A percentile compares a stretch with the other conserved stretches of the same genome.
Evolutionary conservation across 2,329 filamentous ascomycete genomes (phyloP).

Genomic region (Fonsecaea erecta): DNA sequence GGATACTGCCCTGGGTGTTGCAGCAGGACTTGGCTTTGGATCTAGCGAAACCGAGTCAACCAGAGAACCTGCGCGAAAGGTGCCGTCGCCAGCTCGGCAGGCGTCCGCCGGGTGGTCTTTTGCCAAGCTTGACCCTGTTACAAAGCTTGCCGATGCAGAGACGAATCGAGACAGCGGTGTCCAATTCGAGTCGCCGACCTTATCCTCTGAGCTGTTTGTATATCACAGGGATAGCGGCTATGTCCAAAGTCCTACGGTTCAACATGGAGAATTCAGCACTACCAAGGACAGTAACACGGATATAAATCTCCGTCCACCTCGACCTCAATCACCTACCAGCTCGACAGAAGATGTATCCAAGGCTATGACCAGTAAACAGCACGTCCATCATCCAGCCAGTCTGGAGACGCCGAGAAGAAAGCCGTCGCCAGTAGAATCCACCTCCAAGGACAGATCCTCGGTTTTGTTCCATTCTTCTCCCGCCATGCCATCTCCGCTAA

Average conservation of each 20-base stretch:
- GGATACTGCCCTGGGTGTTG: constrained; percentile 37
- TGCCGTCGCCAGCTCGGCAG: constrained; percentile 21
- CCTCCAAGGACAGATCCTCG: constrained; percentile 53
- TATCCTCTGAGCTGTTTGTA: constrained; percentile 37
- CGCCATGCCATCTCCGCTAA: constrained; percentile 35
- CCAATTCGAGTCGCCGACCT: constrained; percentile 51
- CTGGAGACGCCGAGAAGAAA: constrained; percentile 33
- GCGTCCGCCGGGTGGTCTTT: constrained; percentile 33
- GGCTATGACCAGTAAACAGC: constrained; percentile 2
- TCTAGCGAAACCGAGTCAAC: constrained; percentile 16
- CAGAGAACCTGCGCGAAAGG: constrained; percentile 12
- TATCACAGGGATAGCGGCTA: constrained; percentile 51
- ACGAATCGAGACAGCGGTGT: constrained; percentile 52
- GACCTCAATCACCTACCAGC: constrained; percentile 37
- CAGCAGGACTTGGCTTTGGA: constrained; percentile 36
- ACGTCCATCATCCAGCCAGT: constrained; percentile 7
- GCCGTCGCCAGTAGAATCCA: constrained; percentile 48
- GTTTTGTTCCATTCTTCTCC: constrained; percentile 53
- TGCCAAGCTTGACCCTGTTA: constrained; percentile 24
- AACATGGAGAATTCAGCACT: constrained; percentile 13
- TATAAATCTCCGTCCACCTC: constrained; percentile 27
- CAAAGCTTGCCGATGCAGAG: constrained; percentile 9
- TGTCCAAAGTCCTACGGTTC: constrained; percentile 40
- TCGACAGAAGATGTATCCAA: constrained; percentile 36
- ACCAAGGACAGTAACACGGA: constrained; percentile 22